Evolutionary conservation across 352 stramenopile genomes (phyloP).

Genomic region (Phytophthora syringae): DNA sequence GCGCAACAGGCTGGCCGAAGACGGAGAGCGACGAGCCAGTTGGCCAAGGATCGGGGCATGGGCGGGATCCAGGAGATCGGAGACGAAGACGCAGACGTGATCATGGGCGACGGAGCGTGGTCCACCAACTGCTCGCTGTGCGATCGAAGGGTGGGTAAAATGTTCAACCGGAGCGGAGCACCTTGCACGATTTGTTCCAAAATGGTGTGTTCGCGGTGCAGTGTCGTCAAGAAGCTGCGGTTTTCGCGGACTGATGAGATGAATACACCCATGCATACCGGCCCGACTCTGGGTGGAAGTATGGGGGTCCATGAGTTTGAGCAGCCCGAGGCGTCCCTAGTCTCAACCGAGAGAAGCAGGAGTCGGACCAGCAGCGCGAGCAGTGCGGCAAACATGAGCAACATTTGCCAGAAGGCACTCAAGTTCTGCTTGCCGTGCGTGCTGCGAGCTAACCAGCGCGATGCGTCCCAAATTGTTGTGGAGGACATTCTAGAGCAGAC

Average conservation of each 20-base stretch:
- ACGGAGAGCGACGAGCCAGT: conserved; percentile 27
- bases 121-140: conserved; percentile 47
- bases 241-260: conserved; percentile 39
- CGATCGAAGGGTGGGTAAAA: conserved; percentile 33
- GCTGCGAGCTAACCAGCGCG: conserved; percentile 47
- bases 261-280: conserved; percentile 1
- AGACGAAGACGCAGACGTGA: conserved; percentile 26
- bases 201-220: conserved; percentile 54
- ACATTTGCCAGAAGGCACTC: conserved; percentile 52
- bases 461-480: conserved; percentile 45
- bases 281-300: conserved; percentile 27
- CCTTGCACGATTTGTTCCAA: conserved; percentile 43
- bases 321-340: conserved; percentile 30
- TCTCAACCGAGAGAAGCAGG: conserved; percentile 33
- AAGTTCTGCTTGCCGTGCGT: conserved; percentile 62
- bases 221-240: conserved; percentile 56
- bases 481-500: conserved; percentile 45
- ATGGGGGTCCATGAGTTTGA: conserved; percentile 37
- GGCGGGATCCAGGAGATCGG: conserved; percentile 40
- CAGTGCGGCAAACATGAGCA: conserved; percentile 28
- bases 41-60: conserved; percentile 37
- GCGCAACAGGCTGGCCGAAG: conserved; percentile 48
- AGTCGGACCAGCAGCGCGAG: conserved; percentile 34
- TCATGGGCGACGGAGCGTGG: conserved; percentile 14
- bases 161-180: conserved; percentile 41